Percentiles rank a stretch among this genome's conserved stretches.
Evolutionary conservation across 2,329 filamentous ascomycete species (phyloP).

Genomic region (Colletotrichum euphorbiae): DNA sequence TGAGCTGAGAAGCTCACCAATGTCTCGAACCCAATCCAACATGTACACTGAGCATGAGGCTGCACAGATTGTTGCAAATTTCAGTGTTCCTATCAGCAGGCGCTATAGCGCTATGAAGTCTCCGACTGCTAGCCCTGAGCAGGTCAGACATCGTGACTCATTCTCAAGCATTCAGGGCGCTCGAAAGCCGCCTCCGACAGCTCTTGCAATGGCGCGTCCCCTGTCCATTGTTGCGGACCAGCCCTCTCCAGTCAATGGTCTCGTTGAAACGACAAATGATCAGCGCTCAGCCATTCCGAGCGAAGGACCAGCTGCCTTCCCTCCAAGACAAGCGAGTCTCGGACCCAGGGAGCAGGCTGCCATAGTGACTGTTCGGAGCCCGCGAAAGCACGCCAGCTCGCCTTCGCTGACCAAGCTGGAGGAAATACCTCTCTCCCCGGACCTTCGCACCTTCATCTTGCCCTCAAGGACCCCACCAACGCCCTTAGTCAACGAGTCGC

Average conservation of each 20-base stretch:
- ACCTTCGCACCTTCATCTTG: constrained; percentile 40
- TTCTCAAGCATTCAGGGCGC: constrained; percentile 40
- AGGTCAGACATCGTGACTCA: constrained; percentile 43
- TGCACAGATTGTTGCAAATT: constrained; percentile 56
- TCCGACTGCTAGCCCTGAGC: constrained; percentile 41
- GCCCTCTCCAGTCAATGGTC: constrained; percentile 55
- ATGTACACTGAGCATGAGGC: constrained; percentile 43
- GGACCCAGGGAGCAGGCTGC: constrained; percentile 12
- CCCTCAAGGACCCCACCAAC: constrained; percentile 31
- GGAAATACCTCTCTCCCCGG: constrained; percentile 39
- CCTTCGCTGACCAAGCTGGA: constrained; percentile 47
- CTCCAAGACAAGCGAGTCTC: constrained; percentile 41
- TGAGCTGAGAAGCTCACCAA: constrained; percentile 51
- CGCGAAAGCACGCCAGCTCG: constrained; percentile 49
- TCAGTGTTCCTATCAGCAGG: constrained; percentile 62
- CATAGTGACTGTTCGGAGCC: constrained; percentile 40
- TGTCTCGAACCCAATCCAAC: constrained; percentile 44
- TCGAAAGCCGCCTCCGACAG: constrained; percentile 58
- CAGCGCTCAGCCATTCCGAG: neutral
- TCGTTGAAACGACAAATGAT: constrained; percentile 16
- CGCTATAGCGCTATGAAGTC: constrained; percentile 57
- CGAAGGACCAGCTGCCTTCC: constrained; percentile 8
- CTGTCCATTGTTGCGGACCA: constrained; percentile 67
- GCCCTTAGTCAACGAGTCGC: constrained; percentile 39
- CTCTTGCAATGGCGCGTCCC: constrained; percentile 61